These are phyloP conservation scores for Halophytophthora batemanensis DNA, from an alignment of 352 stramenopile species.

Conservation along the genomic window DNA sequence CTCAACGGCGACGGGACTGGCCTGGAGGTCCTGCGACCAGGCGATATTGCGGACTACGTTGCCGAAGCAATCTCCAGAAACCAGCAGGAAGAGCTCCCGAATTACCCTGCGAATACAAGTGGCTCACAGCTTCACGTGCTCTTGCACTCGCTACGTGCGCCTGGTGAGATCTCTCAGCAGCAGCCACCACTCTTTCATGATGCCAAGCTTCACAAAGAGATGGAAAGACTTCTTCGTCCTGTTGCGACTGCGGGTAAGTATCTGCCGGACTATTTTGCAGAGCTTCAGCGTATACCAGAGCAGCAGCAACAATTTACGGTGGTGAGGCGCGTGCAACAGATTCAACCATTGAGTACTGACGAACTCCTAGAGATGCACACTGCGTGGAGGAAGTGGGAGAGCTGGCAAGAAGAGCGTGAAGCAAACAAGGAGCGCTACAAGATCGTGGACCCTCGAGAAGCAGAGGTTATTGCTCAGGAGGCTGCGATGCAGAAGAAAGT, in stretches of 20 bases:
- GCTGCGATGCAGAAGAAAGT: conserved; percentile 64
- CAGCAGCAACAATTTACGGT: conserved; percentile 32
- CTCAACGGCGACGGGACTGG: conserved; percentile 75
- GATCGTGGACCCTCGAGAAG: conserved; percentile 52
- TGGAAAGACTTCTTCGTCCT: conserved; percentile 29
- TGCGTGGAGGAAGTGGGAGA: conserved; percentile 36
- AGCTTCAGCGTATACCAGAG: conserved; percentile 10
- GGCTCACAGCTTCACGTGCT: conserved; percentile 12
- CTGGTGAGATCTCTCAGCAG: background rate
- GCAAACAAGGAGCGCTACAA: conserved; percentile 65
- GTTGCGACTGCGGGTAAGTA: conserved; percentile 46
- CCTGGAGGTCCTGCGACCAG: conserved; percentile 49
- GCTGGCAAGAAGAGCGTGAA: conserved; percentile 53
- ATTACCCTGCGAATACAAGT: background rate
- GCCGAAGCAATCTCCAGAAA: conserved; percentile 2
- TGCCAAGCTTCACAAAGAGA: conserved; percentile 27
- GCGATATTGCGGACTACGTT: conserved; percentile 38
- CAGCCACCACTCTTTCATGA: conserved; percentile 37
- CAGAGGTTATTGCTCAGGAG: conserved; percentile 49
- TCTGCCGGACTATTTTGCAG: conserved; percentile 32
- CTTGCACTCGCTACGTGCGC: conserved; percentile 19
- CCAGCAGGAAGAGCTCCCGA: conserved; percentile 6
- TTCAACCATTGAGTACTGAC: conserved; percentile 33
- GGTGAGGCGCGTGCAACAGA: conserved; percentile 43
- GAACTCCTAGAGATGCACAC: conserved; percentile 37